Conservation (phyloP, 805 yeast genomes). For the Candida takata region DNA sequence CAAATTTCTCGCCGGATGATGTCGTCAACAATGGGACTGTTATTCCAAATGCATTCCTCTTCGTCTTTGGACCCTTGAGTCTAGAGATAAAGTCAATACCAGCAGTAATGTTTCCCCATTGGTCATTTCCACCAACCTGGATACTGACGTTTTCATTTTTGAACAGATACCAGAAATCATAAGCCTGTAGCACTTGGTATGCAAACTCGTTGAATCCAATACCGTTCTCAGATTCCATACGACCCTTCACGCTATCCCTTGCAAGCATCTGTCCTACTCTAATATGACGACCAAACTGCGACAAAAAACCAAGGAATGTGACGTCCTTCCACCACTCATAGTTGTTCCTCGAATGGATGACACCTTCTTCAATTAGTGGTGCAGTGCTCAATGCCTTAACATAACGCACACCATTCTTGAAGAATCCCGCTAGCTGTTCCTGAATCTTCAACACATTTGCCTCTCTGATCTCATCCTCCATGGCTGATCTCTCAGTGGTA, state of each 20-base stretch:
- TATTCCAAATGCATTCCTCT: constrained; percentile 47
- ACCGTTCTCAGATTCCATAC: constrained; percentile 65
- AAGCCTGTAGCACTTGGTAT: constrained; percentile 89
- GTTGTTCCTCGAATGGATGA: constrained; percentile 50
- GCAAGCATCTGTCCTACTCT: constrained; percentile 83
- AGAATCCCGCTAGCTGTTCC: constrained; percentile 53
- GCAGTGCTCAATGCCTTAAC: constrained; percentile 33
- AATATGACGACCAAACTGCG: constrained; percentile 68
- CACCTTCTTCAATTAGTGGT: constrained; percentile 34
- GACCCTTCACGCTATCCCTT: constrained; percentile 75
- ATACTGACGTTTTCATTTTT: constrained; percentile 49
- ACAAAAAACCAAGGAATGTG: constrained; percentile 69
- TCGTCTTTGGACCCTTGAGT: constrained; percentile 27
- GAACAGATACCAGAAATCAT: constrained; percentile 81
- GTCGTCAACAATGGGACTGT: constrained; percentile 90
- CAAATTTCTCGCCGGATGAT: constrained; percentile 86
- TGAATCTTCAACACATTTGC: constrained; percentile 55
- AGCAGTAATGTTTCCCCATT: constrained; percentile 97
- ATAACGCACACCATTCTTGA: constrained; percentile 53
- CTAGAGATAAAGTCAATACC: constrained; percentile 84
- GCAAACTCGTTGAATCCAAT: constrained; percentile 92
- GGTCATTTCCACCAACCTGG: constrained; percentile 96
- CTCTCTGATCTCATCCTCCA: constrained; percentile 45
- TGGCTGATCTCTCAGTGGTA: constrained; percentile 57
- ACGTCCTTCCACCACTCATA: constrained; percentile 81